Base-by-base conservation (phyloP, 2,329 filamentous ascomycete species). In the Exserohilum turcica region DNA sequence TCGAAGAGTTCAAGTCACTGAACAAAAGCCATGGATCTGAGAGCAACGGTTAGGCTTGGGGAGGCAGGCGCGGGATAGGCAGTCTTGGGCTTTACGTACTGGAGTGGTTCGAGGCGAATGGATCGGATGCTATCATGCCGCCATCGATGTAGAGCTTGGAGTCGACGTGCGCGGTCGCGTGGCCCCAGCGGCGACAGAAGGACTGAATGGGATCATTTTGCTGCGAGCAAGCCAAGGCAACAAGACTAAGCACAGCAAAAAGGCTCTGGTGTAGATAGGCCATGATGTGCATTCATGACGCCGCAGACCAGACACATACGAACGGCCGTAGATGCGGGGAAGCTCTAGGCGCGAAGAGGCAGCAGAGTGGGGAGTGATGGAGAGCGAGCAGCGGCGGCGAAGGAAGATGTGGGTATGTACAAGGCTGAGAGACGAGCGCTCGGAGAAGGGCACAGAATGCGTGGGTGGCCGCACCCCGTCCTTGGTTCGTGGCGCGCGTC, bases 141-240 rank as follows among this genome's bases (percentile, higher is more conserved):
- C 85, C 85, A 63, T 88, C 84, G 46, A 88, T 83, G 65, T 84
- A 88, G 16, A 88, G 73, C 56, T 78, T 80, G 36, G 79, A 71
- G 65, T 86, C 83, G 39, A 88, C 77, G 8, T 86, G 76, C 6
- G 85, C 78, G 6, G 83, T 84, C 66, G 86, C 83, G 65, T 88
- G 85, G 38, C 81, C 82, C 72, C 72, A 77, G 51, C 75, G 63
- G 36, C 76, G 68, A 58, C 76, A 78, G 49, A 77, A 86, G 66
- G 84, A 77, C 19, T 72, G 74, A 43, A 86, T 74, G 3, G 82
- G 82, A 61, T 86, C 79, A 63, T 86, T 78, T 51, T 78, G 67
- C 39, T 73, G 68, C 21, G 66, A 62, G 13, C 67, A 68, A 19
- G 40, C 37, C 29, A 27, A 51, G 15, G 61, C 58, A 46, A 67